A percentile compares a stretch with the other conserved stretches of the same genome.
Evolutionary conservation across 2,329 filamentous ascomycete genomes (phyloP).

Genomic region (Trematosphaeria pertusa): DNA sequence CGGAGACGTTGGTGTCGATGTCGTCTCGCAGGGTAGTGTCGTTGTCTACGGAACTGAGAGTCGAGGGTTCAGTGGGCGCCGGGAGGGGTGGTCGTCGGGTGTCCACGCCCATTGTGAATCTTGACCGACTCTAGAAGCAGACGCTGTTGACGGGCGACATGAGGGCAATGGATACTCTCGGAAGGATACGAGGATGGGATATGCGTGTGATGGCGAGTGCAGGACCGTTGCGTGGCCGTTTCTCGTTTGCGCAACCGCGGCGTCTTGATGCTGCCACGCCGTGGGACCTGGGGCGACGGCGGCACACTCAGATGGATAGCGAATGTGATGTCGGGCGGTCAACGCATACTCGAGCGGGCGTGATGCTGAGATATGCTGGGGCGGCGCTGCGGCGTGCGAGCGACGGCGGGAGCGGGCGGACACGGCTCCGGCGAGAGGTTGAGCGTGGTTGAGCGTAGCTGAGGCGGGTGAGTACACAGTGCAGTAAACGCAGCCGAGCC

Average conservation of each 20-base stretch:
- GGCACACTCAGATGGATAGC: slow-evolving; percentile 10
- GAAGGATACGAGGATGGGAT: slow-evolving; percentile 1
- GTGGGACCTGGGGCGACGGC: slow-evolving; percentile 5
- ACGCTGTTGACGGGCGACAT: slow-evolving; percentile 37
- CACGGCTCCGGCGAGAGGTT: slow-evolving; percentile 3
- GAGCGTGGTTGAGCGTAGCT: slow-evolving; percentile 4
- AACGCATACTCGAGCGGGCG: slow-evolving; percentile 7
- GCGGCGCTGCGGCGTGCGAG: slow-evolving; percentile 9
- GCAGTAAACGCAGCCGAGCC: slow-evolving; percentile 11
- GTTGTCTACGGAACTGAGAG: slow-evolving; percentile 66
- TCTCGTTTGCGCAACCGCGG: slow-evolving; percentile 30
- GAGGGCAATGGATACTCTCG: slow-evolving; percentile 25
- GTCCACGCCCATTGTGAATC: slow-evolving; percentile 54
- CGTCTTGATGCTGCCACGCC: slow-evolving; percentile 15
- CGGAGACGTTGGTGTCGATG: slow-evolving; percentile 72
- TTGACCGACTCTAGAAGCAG: slow-evolving; percentile 38
- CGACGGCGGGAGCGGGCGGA: slow-evolving; percentile 10
- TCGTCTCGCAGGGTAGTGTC: slow-evolving; percentile 55
- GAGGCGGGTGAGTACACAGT: slow-evolving; percentile 10
- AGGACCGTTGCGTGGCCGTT: slow-evolving; percentile 30
- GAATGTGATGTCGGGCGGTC: slow-evolving; percentile 8
- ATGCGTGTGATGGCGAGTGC: slow-evolving; percentile 13
- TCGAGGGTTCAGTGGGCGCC: slow-evolving; percentile 78
- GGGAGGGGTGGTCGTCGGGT: slow-evolving; percentile 69
- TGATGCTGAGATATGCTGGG: neutral